phyloP scores from a whole-genome alignment of 108 stramenopile species.

The Skeletonema grethae region DNA sequence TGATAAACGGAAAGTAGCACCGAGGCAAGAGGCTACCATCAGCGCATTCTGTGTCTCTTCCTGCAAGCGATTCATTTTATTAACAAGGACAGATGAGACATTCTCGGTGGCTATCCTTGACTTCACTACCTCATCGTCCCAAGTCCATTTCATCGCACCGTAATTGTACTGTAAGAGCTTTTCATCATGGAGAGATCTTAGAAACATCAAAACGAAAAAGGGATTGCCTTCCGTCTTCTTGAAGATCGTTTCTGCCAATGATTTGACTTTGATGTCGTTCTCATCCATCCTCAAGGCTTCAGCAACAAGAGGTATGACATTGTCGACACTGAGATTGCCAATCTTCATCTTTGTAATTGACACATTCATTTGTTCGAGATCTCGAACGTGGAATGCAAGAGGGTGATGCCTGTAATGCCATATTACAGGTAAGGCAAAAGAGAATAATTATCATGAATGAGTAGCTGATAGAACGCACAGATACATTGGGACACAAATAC shows the following conservation, averaged over 20 bases:
- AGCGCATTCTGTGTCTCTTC: background rate
- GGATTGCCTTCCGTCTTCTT: slow-evolving; percentile 42
- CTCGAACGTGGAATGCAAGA: too few species aligned
- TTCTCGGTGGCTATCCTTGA: too few species aligned
- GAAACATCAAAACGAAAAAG: slow-evolving; percentile 36
- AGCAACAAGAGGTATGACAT: background rate
- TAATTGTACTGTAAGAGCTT: background rate
- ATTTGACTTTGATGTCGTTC: background rate
- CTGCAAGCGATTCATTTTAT: too few species aligned
- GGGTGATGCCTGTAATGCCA: too few species aligned
- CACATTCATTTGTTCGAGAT: too few species aligned
- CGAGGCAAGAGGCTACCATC: background rate
- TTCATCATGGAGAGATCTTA: background rate
- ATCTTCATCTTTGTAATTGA: background rate
- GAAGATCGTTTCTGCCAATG: too few species aligned
- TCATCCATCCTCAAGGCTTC: slow-evolving; percentile 9
- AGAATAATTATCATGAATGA: too few species aligned
- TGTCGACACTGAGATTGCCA: slow-evolving; percentile 10
- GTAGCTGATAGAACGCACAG: too few species aligned
- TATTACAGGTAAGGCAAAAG: too few species aligned
- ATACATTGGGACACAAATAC: too few species aligned
- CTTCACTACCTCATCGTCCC: too few species aligned
- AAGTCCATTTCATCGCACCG: background rate
- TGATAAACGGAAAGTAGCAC: background rate
- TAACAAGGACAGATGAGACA: background rate